A percentile compares a stretch with the other conserved stretches of the same genome.
Conservation (phyloP, 805 yeast genomes). For the Candida glaebosa region DNA sequence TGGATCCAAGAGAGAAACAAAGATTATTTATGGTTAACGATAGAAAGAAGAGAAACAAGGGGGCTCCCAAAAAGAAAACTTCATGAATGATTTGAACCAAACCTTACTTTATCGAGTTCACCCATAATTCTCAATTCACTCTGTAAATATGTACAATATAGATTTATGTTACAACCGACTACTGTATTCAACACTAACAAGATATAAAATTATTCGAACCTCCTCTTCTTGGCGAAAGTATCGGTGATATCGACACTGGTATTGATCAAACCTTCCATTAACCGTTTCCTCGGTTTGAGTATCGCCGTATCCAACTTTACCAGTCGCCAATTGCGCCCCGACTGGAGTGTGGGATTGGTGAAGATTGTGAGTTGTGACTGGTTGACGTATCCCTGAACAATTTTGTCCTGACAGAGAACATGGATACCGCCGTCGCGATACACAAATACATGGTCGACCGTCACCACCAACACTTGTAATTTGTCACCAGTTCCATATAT, state of each 20-base stretch:
- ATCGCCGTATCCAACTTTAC: background rate
- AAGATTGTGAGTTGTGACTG: background rate
- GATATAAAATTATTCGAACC: background rate
- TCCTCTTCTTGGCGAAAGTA: conserved; percentile 19
- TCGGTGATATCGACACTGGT: conserved; percentile 24
- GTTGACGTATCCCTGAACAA: conserved; percentile 1
- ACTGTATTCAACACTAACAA: background rate
- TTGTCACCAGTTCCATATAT: background rate
- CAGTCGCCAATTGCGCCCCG: background rate
- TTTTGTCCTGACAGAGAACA: background rate
- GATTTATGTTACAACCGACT: background rate
- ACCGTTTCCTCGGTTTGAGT: conserved; percentile 2
- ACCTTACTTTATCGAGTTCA: too few species aligned
- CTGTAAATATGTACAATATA: conserved; percentile 1
- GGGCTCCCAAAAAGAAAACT: conserved; percentile 72
- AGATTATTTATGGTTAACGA: conserved; percentile 59
- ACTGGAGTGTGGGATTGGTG: background rate
- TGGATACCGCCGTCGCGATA: conserved; percentile 2
- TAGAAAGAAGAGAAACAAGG: conserved; percentile 83
- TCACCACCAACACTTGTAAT: conserved; percentile 1
- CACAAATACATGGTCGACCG: background rate
- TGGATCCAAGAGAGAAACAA: conserved; percentile 67
- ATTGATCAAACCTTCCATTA: conserved; percentile 4
- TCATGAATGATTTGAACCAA: too few species aligned
- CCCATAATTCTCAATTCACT: too few species aligned